These are phyloP conservation scores for Fusarium keratoplasticum DNA, from an alignment of 2,329 filamentous ascomycete species.

Conservation along the genomic window DNA sequence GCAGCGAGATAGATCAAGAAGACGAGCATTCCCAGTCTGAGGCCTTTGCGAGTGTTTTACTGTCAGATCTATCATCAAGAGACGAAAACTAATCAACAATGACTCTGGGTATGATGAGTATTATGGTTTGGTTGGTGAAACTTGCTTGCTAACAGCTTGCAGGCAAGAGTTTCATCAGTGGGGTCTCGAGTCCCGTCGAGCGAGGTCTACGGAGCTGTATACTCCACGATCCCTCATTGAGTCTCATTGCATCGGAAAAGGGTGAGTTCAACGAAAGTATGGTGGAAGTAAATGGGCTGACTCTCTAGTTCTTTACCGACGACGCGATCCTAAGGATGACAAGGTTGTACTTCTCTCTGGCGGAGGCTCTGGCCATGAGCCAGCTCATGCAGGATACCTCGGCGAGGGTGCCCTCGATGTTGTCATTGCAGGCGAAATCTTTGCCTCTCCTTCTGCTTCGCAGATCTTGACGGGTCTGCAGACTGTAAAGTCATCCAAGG, in stretches of 20 bases:
- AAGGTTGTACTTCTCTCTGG: constrained; percentile 40
- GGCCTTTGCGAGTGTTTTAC: background rate
- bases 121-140: background rate
- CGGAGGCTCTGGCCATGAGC: constrained; percentile 41
- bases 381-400: constrained; percentile 41
- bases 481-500: constrained; percentile 35
- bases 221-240: constrained; percentile 37
- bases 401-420: constrained; percentile 39
- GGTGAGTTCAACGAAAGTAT: constrained; percentile 3
- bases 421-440: constrained; percentile 41
- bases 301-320: constrained; percentile 35
- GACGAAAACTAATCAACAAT: constrained; percentile 15
- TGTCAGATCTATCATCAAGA: background rate
- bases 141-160: background rate
- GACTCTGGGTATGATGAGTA: constrained; percentile 36
- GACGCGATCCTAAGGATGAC: constrained; percentile 13
- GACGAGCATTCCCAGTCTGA: constrained; percentile 1
- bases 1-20: constrained; percentile 4
- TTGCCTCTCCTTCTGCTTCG: constrained; percentile 41
- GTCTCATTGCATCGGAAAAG: constrained; percentile 37
- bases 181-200: constrained; percentile 34
- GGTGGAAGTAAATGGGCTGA: background rate
- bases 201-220: constrained; percentile 37
- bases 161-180: constrained; percentile 43
- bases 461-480: constrained; percentile 38